Base-by-base conservation (phyloP, 2,329 filamentous ascomycete species). In the Calonectria pauciramosa region DNA sequence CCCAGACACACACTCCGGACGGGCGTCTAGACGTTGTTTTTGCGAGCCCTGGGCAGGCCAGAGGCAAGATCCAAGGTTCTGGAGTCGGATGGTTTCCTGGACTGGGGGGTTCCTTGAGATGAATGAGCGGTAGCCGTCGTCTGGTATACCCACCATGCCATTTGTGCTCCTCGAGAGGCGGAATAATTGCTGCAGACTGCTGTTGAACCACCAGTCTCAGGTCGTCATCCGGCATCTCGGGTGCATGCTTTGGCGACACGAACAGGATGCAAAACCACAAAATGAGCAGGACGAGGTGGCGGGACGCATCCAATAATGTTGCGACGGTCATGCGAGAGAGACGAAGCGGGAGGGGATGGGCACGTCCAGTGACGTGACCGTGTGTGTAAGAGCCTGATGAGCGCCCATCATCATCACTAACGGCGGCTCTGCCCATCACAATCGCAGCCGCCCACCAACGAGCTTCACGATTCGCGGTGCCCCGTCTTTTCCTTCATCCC, bases 351-450 rank as follows among this genome's bases (percentile, higher is more conserved):
- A 65, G 30, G 16, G 60, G 60, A 65, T 54, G 56, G 69, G 67
- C 67, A 70, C 71, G n/a, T 41, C 26, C 32, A 36, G 71, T 70
- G 71, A 73, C 63, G 60, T 73, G 71, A 70, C 68, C n/a, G 41
- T 54, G 65, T 54, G 65, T 52, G 38, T 41, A 52, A 41, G 36
- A 63, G 56, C 56, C 56, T 68, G 49, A 64, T 65, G 68, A 47
- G 68, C 32, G 32, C 60, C 20, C 59, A 51, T 65, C 59, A 23
- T 59, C 71, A 69, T 65, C 59, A 64, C 63, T 34, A 60, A 34
- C 41, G 28, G 52, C 41, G 69, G 60, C 59, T 56, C 52, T 66
- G 69, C 34, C 38, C 38, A 49, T 71, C 59, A 44, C 49, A 66
- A 71, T 71, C n/a, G 63, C 38, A 60, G 34, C 54, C 52, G 52